A percentile compares a stretch with the other conserved stretches of the same genome.
phyloP scores from a whole-genome alignment of 768 basidiomycete genomes.

The Myochromella boudieri region DNA sequence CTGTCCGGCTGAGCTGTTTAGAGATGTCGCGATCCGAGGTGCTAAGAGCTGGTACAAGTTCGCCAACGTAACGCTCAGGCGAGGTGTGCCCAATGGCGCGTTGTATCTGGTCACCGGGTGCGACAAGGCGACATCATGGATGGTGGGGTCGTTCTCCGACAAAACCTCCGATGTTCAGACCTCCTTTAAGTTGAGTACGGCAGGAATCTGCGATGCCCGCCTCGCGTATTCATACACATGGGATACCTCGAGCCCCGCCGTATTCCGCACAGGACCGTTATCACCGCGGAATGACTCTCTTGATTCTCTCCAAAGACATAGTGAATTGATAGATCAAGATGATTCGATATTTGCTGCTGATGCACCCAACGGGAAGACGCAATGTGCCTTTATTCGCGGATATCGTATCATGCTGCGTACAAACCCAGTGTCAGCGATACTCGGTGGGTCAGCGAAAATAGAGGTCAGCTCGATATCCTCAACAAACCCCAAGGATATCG shows the following conservation, averaged over 20 bases:
- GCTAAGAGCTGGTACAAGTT: conserved; percentile 17
- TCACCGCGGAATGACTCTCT: conserved; percentile 4
- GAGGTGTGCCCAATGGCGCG: conserved; percentile 16
- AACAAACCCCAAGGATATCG: conserved; percentile 9
- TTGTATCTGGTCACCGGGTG: conserved; percentile 21
- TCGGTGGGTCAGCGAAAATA: conserved; percentile 3
- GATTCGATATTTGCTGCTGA: conserved; percentile 9
- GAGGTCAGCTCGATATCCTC: conserved; percentile 11
- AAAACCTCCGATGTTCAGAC: conserved; percentile 6
- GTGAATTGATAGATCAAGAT: conserved; percentile 7
- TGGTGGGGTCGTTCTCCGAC: conserved; percentile 14
- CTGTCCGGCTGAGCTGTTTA: conserved; percentile 12
- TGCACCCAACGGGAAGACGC: conserved; percentile 7
- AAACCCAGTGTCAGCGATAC: conserved; percentile 3
- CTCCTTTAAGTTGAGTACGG: conserved; percentile 10
- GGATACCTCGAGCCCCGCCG: conserved; percentile 13
- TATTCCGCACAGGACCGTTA: conserved; percentile 13
- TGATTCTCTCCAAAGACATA: conserved; percentile 1
- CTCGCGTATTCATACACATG: conserved; percentile 13
- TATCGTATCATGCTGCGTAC: conserved; percentile 16
- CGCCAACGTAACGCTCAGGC: conserved; percentile 10
- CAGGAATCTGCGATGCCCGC: conserved; percentile 1
- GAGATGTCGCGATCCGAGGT: conserved; percentile 4
- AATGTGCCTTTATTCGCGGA: conserved; percentile 18
- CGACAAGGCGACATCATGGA: conserved; percentile 20